These are phyloP conservation scores for Pleurotus sapidus DNA, from an alignment of 768 basidiomycete species.

Conservation along the genomic window DNA sequence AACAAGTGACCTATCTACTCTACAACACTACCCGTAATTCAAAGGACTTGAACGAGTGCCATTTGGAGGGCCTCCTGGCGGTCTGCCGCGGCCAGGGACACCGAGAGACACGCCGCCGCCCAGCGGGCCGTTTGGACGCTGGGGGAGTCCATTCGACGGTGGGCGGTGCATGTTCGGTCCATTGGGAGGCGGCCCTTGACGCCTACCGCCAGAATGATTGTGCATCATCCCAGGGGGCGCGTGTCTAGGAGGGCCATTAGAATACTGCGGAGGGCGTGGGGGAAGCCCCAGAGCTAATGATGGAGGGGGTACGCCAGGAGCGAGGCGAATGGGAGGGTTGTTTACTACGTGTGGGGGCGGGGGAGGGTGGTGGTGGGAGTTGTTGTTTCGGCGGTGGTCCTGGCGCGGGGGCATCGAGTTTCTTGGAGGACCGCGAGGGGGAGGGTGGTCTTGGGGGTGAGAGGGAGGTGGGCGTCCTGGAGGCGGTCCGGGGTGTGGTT, in stretches of 20 bases:
- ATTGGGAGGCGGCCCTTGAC: neutral
- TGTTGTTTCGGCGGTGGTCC: slow-evolving; percentile 15
- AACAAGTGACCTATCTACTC: too few relatives aligned
- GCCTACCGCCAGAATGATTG: slow-evolving; percentile 8
- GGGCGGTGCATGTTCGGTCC: neutral
- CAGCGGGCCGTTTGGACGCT: slow-evolving; percentile 3
- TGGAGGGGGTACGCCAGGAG: slow-evolving; percentile 8
- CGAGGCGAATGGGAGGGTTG: slow-evolving; percentile 27
- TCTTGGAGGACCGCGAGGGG: slow-evolving; percentile 22
- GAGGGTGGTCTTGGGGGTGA: slow-evolving; percentile 13
- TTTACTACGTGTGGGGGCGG: slow-evolving; percentile 13
- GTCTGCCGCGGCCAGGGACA: slow-evolving; percentile 9
- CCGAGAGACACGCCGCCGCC: slow-evolving; percentile 10
- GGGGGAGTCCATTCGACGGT: neutral
- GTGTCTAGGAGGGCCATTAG: slow-evolving; percentile 6
- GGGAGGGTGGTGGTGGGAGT: slow-evolving; percentile 7
- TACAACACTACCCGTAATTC: slow-evolving; percentile 1
- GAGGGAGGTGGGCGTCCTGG: slow-evolving; percentile 14
- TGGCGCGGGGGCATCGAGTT: slow-evolving; percentile 16
- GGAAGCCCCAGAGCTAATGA: slow-evolving; percentile 10
- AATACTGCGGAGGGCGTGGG: slow-evolving; percentile 7
- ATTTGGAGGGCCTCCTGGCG: slow-evolving; percentile 8
- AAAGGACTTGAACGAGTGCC: neutral
- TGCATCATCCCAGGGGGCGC: neutral
- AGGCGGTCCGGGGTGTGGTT: slow-evolving; percentile 15